These are phyloP conservation scores for Micromonas commoda DNA, from an alignment of 139 green algal genomes.

Conservation along the genomic window DNA sequence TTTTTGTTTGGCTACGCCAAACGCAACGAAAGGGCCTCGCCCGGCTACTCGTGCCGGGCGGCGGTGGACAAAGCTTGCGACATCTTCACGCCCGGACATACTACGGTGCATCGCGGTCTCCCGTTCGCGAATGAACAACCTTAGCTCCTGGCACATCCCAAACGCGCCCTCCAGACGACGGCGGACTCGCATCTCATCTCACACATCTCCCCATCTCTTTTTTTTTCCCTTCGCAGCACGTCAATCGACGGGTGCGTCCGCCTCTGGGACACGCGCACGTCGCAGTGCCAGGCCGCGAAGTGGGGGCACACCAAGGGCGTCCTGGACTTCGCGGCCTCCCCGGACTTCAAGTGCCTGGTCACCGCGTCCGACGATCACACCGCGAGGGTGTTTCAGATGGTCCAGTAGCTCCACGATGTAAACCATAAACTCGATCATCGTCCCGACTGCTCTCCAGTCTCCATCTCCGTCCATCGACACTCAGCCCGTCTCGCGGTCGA, in stretches of 20 bases:
- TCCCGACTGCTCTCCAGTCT: no score
- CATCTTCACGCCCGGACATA: neutral
- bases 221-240: slow-evolving; percentile 13
- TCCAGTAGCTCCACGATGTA: neutral
- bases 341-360: slow-evolving; percentile 5
- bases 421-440: no score
- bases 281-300: neutral
- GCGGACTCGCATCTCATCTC: no score
- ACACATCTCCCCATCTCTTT: no score
- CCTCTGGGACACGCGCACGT: slow-evolving; percentile 24
- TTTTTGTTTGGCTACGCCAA: neutral
- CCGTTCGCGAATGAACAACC: neutral
- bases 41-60: neutral
- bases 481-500: no score
- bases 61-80: neutral
- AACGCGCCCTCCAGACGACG: no score
- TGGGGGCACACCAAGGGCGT: slow-evolving; percentile 11
- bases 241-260: slow-evolving; percentile 4
- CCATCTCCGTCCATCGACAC: no score
- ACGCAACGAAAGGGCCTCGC: slow-evolving; percentile 24
- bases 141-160: no score
- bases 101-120: neutral
- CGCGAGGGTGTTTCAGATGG: slow-evolving; percentile 14
- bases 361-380: slow-evolving; percentile 25
- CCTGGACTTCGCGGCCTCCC: slow-evolving; percentile 6